Conservation (phyloP, 2,329 filamentous ascomycete genomes). For the Phialemonium atrogriseum region DNA sequence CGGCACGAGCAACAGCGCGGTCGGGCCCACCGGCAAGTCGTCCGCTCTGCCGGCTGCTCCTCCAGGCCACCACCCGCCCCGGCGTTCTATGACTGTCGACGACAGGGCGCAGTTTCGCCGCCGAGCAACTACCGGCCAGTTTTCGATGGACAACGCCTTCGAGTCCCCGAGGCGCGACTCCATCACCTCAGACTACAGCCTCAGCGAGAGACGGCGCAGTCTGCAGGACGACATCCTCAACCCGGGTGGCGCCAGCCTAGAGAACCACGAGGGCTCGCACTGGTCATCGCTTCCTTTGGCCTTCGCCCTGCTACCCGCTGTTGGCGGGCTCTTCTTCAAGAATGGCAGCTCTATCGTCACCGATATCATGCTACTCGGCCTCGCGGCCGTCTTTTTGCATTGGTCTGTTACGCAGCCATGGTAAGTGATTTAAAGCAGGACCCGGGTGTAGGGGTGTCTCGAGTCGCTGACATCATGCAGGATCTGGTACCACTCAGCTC, state of each 20-base stretch:
- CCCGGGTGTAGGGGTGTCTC: too few relatives aligned
- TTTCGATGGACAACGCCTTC: slow-evolving; percentile 13
- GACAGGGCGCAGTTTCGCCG: slow-evolving; percentile 5
- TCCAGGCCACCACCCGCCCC: slow-evolving; percentile 5
- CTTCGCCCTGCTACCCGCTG: slow-evolving; percentile 75
- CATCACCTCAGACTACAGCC: slow-evolving; percentile 66
- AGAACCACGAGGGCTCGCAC: slow-evolving; percentile 48
- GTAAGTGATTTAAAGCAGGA: slow-evolving; percentile 49
- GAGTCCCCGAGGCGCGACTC: slow-evolving; percentile 56
- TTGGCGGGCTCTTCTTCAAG: slow-evolving; percentile 78
- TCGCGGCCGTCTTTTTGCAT: slow-evolving; percentile 81
- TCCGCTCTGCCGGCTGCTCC: slow-evolving; percentile 10
- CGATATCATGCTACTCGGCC: slow-evolving; percentile 69
- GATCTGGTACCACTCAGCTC: slow-evolving; percentile 68
- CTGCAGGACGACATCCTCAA: slow-evolving; percentile 62
- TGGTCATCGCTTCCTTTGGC: slow-evolving; percentile 77
- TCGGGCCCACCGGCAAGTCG: background rate
- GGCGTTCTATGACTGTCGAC: slow-evolving; percentile 9
- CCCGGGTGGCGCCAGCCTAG: slow-evolving; percentile 30
- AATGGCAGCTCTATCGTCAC: slow-evolving; percentile 79
- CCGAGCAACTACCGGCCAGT: slow-evolving; percentile 4
- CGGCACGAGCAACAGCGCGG: too few relatives aligned
- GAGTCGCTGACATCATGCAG: slow-evolving; percentile 25
- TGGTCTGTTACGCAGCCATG: slow-evolving; percentile 89
- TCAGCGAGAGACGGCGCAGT: slow-evolving; percentile 57